Base-by-base conservation (phyloP, 306 rosid species). In the Castanea sativa region DNA sequence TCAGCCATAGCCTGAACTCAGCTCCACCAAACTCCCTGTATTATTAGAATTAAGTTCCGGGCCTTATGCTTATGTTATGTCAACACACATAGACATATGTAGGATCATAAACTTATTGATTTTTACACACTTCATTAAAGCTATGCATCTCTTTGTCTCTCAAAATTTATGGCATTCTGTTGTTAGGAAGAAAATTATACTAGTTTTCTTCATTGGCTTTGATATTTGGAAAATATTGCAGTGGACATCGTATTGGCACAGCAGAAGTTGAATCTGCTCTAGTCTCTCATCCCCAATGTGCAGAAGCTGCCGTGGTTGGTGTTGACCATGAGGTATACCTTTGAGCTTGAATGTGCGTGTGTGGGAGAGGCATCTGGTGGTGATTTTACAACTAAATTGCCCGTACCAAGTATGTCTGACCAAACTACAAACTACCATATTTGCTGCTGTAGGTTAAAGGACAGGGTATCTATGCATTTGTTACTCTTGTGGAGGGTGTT, bases 161-260 rank as follows among this genome's bases (percentile, higher is more conserved):
- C 38, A 18, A 30, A 16, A 32, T 30, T 12, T 32, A 43, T 59
- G 45, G 77, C 29, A 72, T 60, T 71, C 41, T 72, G 6, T 41
- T 33, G 55, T 16, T 53, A 52, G 67, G 18, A 45, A 35, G 73
- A 71, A 25, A 56, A 56, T 23, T 38, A 70, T 76, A 65, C 45
- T 33, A 67, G 53, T 41, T 76, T 69, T 63, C 29, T 29, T 51
- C 71, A 53, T 63, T 74, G 78, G 71, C 55, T 57, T 59, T 82
- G 69, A 61, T 63, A 64, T 41, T 35, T 23, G 43, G 29, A 4
- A 75, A 43, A 65, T 73, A 29, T 76, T 85, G 86, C 92, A 95
- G 98, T 86, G 99, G 99, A 30, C 99, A 96, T 90, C 99, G 99
- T 78, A 96, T 96, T 71, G 99, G 99, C 88, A 96, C 99, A 7